A percentile compares a stretch with the other conserved stretches of the same genome.
phyloP scores from a whole-genome alignment of 1,139 yeast species.

The Ashbya aceris region DNA sequence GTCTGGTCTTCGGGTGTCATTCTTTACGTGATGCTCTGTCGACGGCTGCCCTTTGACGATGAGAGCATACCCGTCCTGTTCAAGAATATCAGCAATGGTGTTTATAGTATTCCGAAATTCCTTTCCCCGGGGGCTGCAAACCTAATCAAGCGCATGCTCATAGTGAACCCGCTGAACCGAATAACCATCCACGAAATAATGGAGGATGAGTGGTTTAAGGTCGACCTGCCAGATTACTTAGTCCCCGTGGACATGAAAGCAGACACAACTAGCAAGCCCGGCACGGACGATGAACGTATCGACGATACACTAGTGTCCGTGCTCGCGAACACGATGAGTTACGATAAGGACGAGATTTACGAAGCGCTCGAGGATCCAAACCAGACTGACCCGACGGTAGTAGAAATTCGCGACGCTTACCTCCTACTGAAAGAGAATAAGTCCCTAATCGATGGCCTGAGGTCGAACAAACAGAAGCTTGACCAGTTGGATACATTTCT shows the following conservation, averaged over 20 bases:
- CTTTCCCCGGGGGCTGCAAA: conserved; percentile 82
- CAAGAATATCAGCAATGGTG: conserved; percentile 92
- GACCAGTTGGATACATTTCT: conserved; percentile 38
- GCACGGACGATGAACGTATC: conserved; percentile 37
- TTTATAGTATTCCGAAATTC: conserved; percentile 85
- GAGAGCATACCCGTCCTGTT: conserved; percentile 94
- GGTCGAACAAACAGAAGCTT: conserved; percentile 37
- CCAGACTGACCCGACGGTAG: conserved; percentile 37
- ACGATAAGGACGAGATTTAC: conserved; percentile 75
- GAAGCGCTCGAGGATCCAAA: conserved; percentile 48
- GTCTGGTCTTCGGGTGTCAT: conserved; percentile 99
- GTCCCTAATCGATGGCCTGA: conserved; percentile 54
- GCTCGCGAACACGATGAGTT: conserved; percentile 83
- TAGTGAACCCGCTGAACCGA: conserved; percentile 91
- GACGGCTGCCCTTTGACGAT: conserved; percentile 94
- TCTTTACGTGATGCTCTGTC: conserved; percentile 92
- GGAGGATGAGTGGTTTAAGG: conserved; percentile 94
- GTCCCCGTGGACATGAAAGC: conserved; percentile 55
- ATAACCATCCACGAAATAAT: conserved; percentile 89
- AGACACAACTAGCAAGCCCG: conserved; percentile 31
- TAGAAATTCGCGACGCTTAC: conserved; percentile 89
- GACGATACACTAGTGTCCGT: conserved; percentile 78
- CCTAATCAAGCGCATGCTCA: conserved; percentile 83
- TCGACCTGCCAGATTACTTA: conserved; percentile 72
- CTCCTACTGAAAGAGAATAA: conserved; percentile 80